phyloP scores from a whole-genome alignment of 176 grass and related monocot species.

The Oryza coarctata region DNA sequence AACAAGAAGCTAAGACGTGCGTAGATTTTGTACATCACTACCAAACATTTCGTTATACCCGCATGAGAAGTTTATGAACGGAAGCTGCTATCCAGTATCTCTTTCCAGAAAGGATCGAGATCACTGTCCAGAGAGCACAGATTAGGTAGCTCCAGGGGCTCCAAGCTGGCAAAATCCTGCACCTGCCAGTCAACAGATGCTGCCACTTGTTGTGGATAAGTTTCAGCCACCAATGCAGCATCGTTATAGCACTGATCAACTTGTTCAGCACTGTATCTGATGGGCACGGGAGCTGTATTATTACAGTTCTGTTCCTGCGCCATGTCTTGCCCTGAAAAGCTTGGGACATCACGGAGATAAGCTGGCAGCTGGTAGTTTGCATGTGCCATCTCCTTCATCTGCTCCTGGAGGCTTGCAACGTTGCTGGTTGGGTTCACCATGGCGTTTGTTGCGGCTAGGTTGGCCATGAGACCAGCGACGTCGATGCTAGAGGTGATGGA shows the following conservation, averaged over 20 bases:
- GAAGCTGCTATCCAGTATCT: constrained; percentile 28
- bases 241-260: neutral
- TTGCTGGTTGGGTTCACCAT: neutral
- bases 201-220: neutral
- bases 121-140: constrained; percentile 37
- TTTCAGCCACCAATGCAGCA: neutral
- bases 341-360: neutral
- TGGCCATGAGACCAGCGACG: neutral
- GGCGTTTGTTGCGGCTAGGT: constrained; percentile 5
- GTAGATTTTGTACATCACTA: constrained; percentile 22
- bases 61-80: neutral
- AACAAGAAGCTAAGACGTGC: neutral
- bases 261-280: neutral
- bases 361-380: constrained; percentile 3
- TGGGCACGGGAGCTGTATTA: neutral
- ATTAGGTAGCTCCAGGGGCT: constrained; percentile 15
- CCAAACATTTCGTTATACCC: neutral
- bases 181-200: neutral
- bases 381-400: constrained; percentile 9
- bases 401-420: constrained; percentile 17
- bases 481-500: neutral
- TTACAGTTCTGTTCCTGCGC: neutral
- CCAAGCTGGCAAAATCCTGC: constrained; percentile 25
- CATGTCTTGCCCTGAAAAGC: neutral
- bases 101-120: constrained; percentile 41